Evolutionary conservation across 805 yeast genomes (phyloP).

Genomic region (Grigorovia yakushimaensis): DNA sequence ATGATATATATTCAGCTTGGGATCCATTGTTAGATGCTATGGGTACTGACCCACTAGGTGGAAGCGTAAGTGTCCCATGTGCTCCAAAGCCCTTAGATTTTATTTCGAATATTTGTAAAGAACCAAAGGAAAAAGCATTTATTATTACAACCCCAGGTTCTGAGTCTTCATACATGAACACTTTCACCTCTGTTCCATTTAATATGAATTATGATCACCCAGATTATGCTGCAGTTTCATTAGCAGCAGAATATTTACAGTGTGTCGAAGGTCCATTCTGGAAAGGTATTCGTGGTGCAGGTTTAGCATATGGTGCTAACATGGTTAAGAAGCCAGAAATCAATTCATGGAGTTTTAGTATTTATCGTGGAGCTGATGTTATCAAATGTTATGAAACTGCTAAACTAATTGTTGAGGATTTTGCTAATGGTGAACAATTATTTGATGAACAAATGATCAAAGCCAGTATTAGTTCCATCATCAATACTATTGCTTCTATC

Average conservation of each 20-base stretch:
- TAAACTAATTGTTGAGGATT: constrained; percentile 50
- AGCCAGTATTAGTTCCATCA: constrained; percentile 69
- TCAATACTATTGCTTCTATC: constrained; percentile 56
- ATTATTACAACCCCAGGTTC: constrained; percentile 73
- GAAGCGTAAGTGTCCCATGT: constrained; percentile 16
- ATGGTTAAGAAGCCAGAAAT: constrained; percentile 50
- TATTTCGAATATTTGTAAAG: constrained; percentile 45
- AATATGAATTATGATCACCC: constrained; percentile 34
- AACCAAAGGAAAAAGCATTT: constrained; percentile 43
- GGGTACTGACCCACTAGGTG: neutral
- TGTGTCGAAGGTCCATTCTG: constrained; percentile 95
- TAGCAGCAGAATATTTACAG: constrained; percentile 67
- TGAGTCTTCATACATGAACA: constrained; percentile 62
- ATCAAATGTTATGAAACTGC: constrained; percentile 53
- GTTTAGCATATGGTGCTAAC: constrained; percentile 83
- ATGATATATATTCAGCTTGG: constrained; percentile 23
- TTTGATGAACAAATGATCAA: constrained; percentile 54
- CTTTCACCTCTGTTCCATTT: constrained; percentile 50
- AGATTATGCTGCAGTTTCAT: constrained; percentile 60
- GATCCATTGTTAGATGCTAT: constrained; percentile 12
- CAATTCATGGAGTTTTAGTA: constrained; percentile 54
- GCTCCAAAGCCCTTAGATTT: constrained; percentile 47
- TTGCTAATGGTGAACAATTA: constrained; percentile 41
- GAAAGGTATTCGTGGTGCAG: constrained; percentile 92
- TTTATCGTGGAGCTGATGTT: constrained; percentile 81